Base-by-base conservation (phyloP, 2,329 filamentous ascomycete species). In the Apiospora hydei region DNA sequence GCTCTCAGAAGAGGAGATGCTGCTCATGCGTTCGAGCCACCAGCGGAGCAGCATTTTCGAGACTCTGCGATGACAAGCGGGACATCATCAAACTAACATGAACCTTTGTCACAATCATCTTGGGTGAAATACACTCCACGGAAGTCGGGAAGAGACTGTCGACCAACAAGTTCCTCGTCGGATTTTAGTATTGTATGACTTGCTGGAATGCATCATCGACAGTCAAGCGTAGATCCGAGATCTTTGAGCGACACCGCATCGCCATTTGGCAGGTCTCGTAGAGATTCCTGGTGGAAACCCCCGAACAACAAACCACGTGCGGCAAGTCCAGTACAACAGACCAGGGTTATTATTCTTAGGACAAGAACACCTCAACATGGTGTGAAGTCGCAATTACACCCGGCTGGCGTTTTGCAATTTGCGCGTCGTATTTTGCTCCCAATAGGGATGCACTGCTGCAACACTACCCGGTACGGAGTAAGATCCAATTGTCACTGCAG, bases 1-100 rank as follows among this genome's bases (percentile, higher is more conserved):
- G 82, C 82, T 68, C 75, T 74, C 70, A 77, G 75, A 47, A 77
- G 73, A 71, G 70, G 43, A 68, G 66, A 64, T n/a, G 8, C 57
- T 41, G 57, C 34, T n/a, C 14, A 41, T n/a, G 34, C 57, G 34
- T 64, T 64, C 34, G 57, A 64, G 34, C 57, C 57, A 41, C 57
- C 57, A 4, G 21, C 5, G 34, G 18, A 41, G 34, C 57, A 41
- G 18, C 57, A 41, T 14, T 21, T 64, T 34, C 34, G 57, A 41
- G 57, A 34, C 21, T 64, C 34, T 38, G 34, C 57, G 34, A 24
- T 64, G 57, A 21, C 57, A n/a, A 41, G 34, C 21, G 21, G 34
- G 7, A 38, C 34, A 64, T 4, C 53, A 38, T 34, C 34, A 41
- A 21, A n/a, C 57, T 64, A n/a, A 41, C 57, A 10, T 4, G 30